These are phyloP conservation scores for Babesia bovis DNA, from an alignment of 169 alveolate species.

Conservation along the genomic window DNA sequence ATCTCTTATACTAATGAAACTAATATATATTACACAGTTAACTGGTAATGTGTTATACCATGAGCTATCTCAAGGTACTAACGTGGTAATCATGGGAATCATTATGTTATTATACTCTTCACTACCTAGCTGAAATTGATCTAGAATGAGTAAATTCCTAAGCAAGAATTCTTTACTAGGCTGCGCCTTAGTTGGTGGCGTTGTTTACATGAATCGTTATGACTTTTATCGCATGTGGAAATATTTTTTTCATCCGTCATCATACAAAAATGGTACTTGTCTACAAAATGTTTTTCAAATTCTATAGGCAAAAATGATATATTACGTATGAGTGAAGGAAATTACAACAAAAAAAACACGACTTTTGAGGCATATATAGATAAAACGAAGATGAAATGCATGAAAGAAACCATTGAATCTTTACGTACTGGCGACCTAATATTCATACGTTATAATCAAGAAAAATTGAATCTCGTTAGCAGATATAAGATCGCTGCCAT, in stretches of 20 bases:
- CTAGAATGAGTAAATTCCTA: too few relatives aligned
- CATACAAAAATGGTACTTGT: not conserved
- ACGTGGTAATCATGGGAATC: too few relatives aligned
- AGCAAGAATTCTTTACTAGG: too few relatives aligned
- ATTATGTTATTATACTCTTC: too few relatives aligned
- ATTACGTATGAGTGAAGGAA: not conserved
- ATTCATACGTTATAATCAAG: constrained; percentile 51
- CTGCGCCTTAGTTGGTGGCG: constrained; percentile 24
- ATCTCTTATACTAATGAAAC: too few relatives aligned
- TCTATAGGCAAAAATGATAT: not conserved
- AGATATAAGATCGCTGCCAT: constrained; percentile 16
- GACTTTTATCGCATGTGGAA: constrained; percentile 13
- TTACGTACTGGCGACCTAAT: constrained; percentile 60
- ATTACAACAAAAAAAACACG: not conserved
- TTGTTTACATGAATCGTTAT: constrained; percentile 10
- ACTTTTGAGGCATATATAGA: not conserved
- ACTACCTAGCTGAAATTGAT: too few relatives aligned
- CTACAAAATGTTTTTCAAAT: not conserved
- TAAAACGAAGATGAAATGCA: not conserved
- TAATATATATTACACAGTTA: too few relatives aligned
- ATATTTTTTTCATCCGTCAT: not conserved
- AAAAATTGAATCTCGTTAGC: not conserved
- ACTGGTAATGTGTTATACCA: too few relatives aligned
- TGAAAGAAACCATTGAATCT: not conserved
- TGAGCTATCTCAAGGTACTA: too few relatives aligned